Evolutionary conservation across 306 rosid species (phyloP), one percentile per base, ranked within the genome.

Genomic region (Ziziphus jujuba): DNA sequence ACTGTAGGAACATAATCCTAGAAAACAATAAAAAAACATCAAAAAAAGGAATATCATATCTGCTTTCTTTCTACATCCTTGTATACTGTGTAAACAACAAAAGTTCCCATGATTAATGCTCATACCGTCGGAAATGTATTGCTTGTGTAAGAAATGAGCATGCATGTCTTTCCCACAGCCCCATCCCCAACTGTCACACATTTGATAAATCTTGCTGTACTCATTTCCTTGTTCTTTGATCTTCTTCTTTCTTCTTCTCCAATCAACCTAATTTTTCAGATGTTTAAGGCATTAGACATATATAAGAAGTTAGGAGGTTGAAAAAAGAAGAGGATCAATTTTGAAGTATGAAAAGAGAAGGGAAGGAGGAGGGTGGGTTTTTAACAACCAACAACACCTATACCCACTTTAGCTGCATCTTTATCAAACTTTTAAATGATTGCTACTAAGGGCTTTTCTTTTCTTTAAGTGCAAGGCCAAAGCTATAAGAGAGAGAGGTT

Each of bases 1-100:
- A 72, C 90, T n/a, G 87, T 85, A 49, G 90, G 90, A 80, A 48
- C 70, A 55, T 71, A 71, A 54, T 71, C 69, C 76, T 71, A 43
- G 21, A n/a, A 23, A 23, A 9, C 16, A 61, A 22, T 8, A 71
- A 7, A 6, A 15, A 51, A 21, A n/a, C 50, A 38, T 38, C 20
- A 19, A 10, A 20, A 61, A 31, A 14, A 1, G 16, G 7, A 6
- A 58, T 16, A 9, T 33, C 5, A 15, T 14, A 25, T 12, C 12
- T 31, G 55, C 55, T 50, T 9, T 20, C 16, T 14, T 7, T 50
- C 3, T 20, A 7, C 17, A 7, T 31, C 9, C 2, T 28, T 28
- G 33, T 28, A 4, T 28, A 28, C 33, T 28, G 33, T 28, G 3
- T 28, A 28, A 28, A 28, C 2, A 28, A 28, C 33, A 28, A 28